Base-by-base conservation (phyloP, 345 rosid genomes). In the Eucalyptus sp. region DNA sequence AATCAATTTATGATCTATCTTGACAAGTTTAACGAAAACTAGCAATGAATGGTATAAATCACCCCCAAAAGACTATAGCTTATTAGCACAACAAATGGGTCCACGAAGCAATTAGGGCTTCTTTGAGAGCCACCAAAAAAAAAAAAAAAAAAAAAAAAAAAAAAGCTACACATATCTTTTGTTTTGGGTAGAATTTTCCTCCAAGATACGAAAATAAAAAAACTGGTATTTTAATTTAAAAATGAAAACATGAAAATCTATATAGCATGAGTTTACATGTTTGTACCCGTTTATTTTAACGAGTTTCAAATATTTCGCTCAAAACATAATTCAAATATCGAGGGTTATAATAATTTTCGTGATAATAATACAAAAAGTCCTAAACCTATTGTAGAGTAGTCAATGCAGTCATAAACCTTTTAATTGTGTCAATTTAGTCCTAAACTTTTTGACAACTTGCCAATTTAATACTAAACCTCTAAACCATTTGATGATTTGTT, bases 401-500 rank as follows among this genome's bases (percentile, higher is more conserved):
- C 25, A 8, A 54, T 54, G 1, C 1, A 54, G 2, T 54, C 58
- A 2, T 54, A 54, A 20, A 54, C 12, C 1, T 0, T 56, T 56
- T 56, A 20, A 22, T 56, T 22, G 0, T 56, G 25, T 0, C 58
- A 54, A 20, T 54, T 54, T 54, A 8, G 10, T 54, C 1, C 1
- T 54, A 3, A 54, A 54, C 1, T 0, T 54, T 20, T 54, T 20
- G 60, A 54, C 5, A 54, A 54, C 27, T 56, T 56, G 27, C 27
- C 60, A 56, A 56, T 56, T 56, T 56, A 22, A 9, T 1, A 56
- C 12, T 56, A 56, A 56, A 52, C 24, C 10, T 18, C 62, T 56
- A 56, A 3, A 56, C 27, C 27, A 20, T 56, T 56, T 22, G 25
- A 56, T 56, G 56, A 52, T 56, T 20, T 56, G 25, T 9, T 22